Evolutionary conservation across 352 stramenopile genomes (phyloP), one percentile per base, ranked within the genome.

Genomic region (Thalassiosira hispida): DNA sequence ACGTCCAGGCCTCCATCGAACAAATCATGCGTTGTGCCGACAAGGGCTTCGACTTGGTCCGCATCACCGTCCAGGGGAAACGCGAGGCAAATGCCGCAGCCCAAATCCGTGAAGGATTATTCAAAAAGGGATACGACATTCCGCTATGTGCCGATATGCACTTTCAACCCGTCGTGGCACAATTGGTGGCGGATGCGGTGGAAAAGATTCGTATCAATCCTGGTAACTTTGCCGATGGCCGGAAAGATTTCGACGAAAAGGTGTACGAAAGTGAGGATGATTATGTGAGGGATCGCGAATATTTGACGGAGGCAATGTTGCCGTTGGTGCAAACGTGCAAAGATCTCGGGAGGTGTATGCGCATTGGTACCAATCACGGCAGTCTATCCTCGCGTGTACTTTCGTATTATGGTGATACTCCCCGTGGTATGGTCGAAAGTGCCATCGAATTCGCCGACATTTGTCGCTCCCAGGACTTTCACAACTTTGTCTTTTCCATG

Each of bases 401-500:
- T 56, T 95, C 88, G 8, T 96, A 92, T 73, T 96, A 96, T 74
- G 93, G 93, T 61, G 93, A 96, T 78, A 95, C 92, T 49, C 90
- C 92, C 20, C 79, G 86, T 47, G 93, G 93, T 77, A 96, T 96
- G 93, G 93, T 96, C 18, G 93, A 96, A 80, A 93, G 83, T 8
- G 93, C 92, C 11, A 85, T 96, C 63, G 92, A 96, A 84, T 96
- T 96, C 73, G 92, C 92, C 0, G 84, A 95, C 77, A 95, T 96
- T 64, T 96, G 93, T 77, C 83, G 92, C 23, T 88, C 80, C 49
- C 81, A 95, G 64, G 88, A 96, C 72, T 96, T 86, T 74, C 92
- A 96, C 86, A 96, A 96, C 83, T 96, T 96, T 83, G 90, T 96
- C 35, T 96, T 96, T 66, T 95, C 88, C 40, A 96, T 96, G 93